phyloP scores from a whole-genome alignment of 2,329 filamentous ascomycete genomes.

The Leptographium flavum region DNA sequence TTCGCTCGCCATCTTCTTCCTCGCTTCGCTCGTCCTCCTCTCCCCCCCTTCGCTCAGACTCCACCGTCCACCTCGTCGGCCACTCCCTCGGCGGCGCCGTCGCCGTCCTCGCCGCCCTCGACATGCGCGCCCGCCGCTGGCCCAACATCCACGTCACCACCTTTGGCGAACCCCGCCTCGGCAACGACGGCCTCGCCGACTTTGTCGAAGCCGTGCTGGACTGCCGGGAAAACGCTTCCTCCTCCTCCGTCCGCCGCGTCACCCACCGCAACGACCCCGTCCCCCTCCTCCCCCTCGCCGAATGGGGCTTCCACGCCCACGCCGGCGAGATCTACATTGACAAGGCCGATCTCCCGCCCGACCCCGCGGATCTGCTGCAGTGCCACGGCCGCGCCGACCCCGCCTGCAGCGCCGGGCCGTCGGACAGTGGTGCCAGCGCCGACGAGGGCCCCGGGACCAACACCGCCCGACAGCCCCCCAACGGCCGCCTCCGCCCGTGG shows the following conservation, averaged over 20 bases:
- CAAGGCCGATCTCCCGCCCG: constrained; percentile 55
- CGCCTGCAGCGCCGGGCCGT: constrained; percentile 53
- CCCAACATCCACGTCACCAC: constrained; percentile 62
- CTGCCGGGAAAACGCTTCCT: constrained; percentile 16
- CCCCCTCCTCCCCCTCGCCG: constrained; percentile 66
- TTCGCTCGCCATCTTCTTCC: background rate
- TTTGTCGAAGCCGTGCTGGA: constrained; percentile 41
- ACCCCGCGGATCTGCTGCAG: constrained; percentile 49
- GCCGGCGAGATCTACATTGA: constrained; percentile 78
- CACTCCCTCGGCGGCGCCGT: constrained; percentile 91
- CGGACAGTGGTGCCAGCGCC: too few relatives aligned
- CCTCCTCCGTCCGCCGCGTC: constrained; percentile 52
- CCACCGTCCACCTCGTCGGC: constrained; percentile 67
- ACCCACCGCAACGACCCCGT: constrained; percentile 83
- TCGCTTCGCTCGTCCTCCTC: constrained; percentile 25
- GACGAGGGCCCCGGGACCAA: too few relatives aligned
- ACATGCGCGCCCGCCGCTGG: constrained; percentile 65
- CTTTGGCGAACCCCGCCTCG: constrained; percentile 71
- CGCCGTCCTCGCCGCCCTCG: constrained; percentile 71
- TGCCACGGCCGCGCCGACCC: constrained; percentile 62
- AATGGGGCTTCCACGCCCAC: constrained; percentile 82
- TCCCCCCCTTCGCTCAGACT: constrained; percentile 58
- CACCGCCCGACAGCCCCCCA: too few relatives aligned
- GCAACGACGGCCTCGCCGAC: constrained; percentile 39
- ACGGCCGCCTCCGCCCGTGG: constrained; percentile 72